Base-by-base conservation (phyloP, 2,329 filamentous ascomycete species). In the Trichoderma lentiforme region DNA sequence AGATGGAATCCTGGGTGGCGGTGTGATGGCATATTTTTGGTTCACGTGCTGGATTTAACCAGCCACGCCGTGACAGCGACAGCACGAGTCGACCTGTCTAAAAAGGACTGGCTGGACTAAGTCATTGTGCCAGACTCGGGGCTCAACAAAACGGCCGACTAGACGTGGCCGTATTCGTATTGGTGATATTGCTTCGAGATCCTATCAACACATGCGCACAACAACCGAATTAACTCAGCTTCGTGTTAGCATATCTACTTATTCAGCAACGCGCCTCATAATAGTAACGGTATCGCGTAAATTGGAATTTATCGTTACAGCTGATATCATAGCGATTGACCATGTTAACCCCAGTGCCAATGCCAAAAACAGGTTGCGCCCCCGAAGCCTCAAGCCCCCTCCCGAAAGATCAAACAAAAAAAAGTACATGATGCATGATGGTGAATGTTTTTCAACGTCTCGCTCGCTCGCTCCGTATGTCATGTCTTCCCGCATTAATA, bases 401-500 rank as follows among this genome's bases (percentile, higher is more conserved):
- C 11, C 24, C 26, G 24, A 57, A 18, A 28, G 26, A 28, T 14
- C 12, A n/a, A 57, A 57, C 6, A 57, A 57, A 57, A 57, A 56
- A 28, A 28, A 57, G 14, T 57, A 56, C 51, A 47, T 21, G 36
- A 30, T 58, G 53, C 51, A 68, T 68, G 24, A 57, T 57, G 32
- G 18, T 58, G 36, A 43, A 43, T 53, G 34, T 15, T 58, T 47
- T 47, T 34, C 66, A 67, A 28, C 53, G 47, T 67, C 32, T 30
- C 65, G 65, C 65, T 68, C 34, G 65, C 65, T 68, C 18, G 65
- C 65, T 67, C 51, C 36, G 18, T 30, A 47, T 51, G 28, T 65
- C 39, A 24, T 51, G n/a, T 66, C 34, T 57, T 30, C 43, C 43
- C 57, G 28, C 39, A n/a, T 36, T 53, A 9, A 64, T 30, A 28